Base-by-base conservation (phyloP, 2,329 filamentous ascomycete genomes). In the Venturia nashicola region DNA sequence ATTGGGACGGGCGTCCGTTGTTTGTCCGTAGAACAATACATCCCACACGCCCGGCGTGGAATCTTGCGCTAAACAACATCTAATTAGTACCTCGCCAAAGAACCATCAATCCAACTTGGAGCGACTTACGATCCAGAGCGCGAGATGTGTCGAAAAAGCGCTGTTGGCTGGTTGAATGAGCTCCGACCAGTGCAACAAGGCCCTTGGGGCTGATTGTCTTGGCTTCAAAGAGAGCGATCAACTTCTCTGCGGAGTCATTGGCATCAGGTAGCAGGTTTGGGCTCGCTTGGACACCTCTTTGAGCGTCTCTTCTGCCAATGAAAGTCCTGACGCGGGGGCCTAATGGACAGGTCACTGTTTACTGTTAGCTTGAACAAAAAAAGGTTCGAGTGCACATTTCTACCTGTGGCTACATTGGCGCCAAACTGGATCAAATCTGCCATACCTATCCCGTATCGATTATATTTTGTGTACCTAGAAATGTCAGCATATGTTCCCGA, bases 401-500 rank as follows among this genome's bases (percentile, higher is more conserved):
- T 51, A 51, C 46, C 46, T 51, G 46, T 51, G 23, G 59, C 73
- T 23, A 75, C 68, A 42, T 70, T 75, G 39, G 73, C 73, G 43
- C 71, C 74, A 20, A 74, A 70, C 61, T 76, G 74, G 34, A 76
- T 75, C 23, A 76, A 69, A 59, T 76, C 74, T 18, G 74, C 74
- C 71, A 75, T 73, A 43, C 68, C 69, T 61, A 74, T 69, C n/a
- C 71, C 71, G 51, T 73, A 74, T 23, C 69, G 65, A 42, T 66
- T 69, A 67, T 72, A 73, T 62, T 72, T 72, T 27, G 36, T 70
- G 20, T 62, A 62, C 63, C 70, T 63, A 8, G 34, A 32, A 20
- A 14, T 59, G 5, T 40, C n/a, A 48, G 20, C n/a, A 57, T 20
- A 39, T 4, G 16, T 27, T 23, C 32, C 34, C 0, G 14, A 20